Evolutionary conservation across 768 basidiomycete genomes (phyloP).

Genomic region (Leccinum aurantiacum): DNA sequence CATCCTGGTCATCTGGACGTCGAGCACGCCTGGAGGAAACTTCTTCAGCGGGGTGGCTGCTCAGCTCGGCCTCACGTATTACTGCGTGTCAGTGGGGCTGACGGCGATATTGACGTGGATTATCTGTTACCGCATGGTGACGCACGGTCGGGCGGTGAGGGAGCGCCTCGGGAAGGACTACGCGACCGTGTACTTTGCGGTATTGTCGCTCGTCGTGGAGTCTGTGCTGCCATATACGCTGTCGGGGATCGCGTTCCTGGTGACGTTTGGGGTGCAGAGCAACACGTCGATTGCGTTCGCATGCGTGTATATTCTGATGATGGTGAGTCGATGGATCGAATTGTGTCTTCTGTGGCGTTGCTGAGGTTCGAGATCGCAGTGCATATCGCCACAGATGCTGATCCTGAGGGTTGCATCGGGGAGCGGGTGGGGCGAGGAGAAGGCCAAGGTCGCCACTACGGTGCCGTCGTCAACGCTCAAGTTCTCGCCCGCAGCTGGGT

Average conservation of each 20-base stretch:
- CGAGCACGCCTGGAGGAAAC: constrained; percentile 18
- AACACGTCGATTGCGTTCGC: constrained; percentile 13
- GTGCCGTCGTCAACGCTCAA: constrained; percentile 9
- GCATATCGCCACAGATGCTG: constrained; percentile 28
- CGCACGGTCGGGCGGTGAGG: constrained; percentile 12
- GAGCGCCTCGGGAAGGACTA: constrained; percentile 20
- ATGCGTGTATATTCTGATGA: constrained; percentile 25
- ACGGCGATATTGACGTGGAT: constrained; percentile 22
- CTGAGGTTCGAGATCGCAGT: constrained; percentile 11
- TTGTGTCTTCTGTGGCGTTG: neutral
- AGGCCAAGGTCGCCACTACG: neutral
- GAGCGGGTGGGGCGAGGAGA: constrained; percentile 17
- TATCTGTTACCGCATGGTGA: constrained; percentile 21
- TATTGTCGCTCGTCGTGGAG: constrained; percentile 22
- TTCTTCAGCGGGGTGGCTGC: constrained; percentile 20
- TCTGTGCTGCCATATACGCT: constrained; percentile 29
- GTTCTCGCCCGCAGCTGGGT: constrained; percentile 4
- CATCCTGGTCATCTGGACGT: constrained; percentile 10
- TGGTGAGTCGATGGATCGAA: constrained; percentile 15
- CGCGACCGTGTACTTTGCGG: constrained; percentile 20
- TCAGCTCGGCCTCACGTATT: constrained; percentile 21
- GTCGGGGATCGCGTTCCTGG: constrained; percentile 25
- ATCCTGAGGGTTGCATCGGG: constrained; percentile 26
- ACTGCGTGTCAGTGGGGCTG: constrained; percentile 18
- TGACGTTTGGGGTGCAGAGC: constrained; percentile 21